Evolutionary conservation across 306 rosid species (phyloP), one percentile per base, ranked within the genome.

Genomic region (Sesbania bispinosa): DNA sequence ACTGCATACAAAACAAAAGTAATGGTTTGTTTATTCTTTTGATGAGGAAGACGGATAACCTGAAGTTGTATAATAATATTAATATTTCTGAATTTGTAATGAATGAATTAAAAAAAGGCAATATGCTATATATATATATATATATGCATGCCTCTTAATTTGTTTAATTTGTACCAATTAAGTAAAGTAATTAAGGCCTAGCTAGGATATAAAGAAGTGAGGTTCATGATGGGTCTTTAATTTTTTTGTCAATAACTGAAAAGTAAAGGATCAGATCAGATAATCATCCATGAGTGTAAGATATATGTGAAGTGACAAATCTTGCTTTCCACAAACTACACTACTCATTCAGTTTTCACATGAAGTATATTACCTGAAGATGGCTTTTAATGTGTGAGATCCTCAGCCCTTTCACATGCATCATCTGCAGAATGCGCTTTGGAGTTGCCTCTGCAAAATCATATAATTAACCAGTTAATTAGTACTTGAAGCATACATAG

Each of bases 351-450:
- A 27, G 2, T 27, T 27, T 27, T 27, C 2, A 27, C 30, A 1
- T 27, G 30, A 27, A 27, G 18, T 38, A 68, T 13, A 38, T 20
- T 62, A 90, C 95, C 97, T 90, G 97, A 30, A 90, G 89, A 80
- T 90, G 97, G 81, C 97, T 90, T 75, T 90, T 90, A 70, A 90
- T 52, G 47, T 90, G 97, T 43, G 92, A 85, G 73, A 90, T 90
- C 69, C 73, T 75, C 20, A 90, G 71, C 54, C 87, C 97, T 67
- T 81, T 83, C 39, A 86, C 88, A 60, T 79, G 74, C 97, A 90
- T 90, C 73, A 63, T 77, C 86, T 83, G 88, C 85, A 90, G 73
- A 69, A 90, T 88, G 4, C 78, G 76, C 62, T 85, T 90, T 18
- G 97, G 97, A 0, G 92, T 90, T 62, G 97, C 95, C 77, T 81